Evolutionary conservation across 345 rosid species (phyloP), one percentile per base, ranked within the genome.

Genomic region (Citrus medica): DNA sequence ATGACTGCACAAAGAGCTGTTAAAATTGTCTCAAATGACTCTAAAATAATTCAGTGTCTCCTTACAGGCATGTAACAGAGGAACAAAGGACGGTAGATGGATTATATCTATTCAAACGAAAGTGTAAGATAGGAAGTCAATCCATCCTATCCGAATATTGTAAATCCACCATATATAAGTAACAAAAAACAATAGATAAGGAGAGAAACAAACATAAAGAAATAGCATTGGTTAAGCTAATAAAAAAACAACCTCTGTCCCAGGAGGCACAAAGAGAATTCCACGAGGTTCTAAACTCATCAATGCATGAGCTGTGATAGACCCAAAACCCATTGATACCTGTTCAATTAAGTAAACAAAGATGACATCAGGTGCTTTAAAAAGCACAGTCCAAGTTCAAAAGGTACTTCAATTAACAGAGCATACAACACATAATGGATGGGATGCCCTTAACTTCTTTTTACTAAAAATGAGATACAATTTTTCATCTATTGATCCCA

Each of bases 261-360:
- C 99, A 9, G 97, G 97, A 81, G 81, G 35, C 75, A 89, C 97
- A 77, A 96, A 91, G 68, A 96, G 97, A 69, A 83, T 91, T 82
- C 98, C 99, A 81, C 98, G 98, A 82, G 99, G 85, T 89, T 96
- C 99, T 78, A 96, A 86, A 86, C 93, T 85, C 95, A 91, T 89
- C 72, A 96, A 83, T 22, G 99, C 93, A 81, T 96, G 91, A 75
- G 97, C 89, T 76, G 97, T 94, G 81, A 87, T 89, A 21, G 93
- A 77, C 42, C 99, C 99, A 82, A 67, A 91, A 75, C 97, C 99
- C 98, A 96, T 94, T 40, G 98, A 94, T 69, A 96, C 90, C 99
- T 96, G 88, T 81, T 81, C 72, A 82, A 75, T 71, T 32, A 75
- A 55, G 14, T 71, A 67, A 78, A 48, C 58, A 37, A 51, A 79